Evolutionary conservation across 2,329 filamentous ascomycete species (phyloP).

Genomic region (Paradendryphiella salina): DNA sequence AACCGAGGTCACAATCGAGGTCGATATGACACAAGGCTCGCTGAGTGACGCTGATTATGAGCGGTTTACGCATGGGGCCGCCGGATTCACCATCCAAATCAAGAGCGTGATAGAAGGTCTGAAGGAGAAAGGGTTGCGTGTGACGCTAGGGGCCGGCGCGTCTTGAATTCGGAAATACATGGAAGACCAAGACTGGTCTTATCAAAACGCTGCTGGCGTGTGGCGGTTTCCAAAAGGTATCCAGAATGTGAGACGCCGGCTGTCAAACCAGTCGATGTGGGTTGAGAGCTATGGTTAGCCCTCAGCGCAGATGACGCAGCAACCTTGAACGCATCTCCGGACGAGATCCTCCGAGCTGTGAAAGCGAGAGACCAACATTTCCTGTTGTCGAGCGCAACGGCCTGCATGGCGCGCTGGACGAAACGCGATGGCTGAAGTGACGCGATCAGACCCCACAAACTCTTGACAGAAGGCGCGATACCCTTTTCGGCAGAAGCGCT

Average conservation of each 20-base stretch:
- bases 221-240: not conserved
- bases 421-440: too few species aligned
- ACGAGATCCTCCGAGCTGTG: too few species aligned
- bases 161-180: not conserved
- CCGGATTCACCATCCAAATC: slow-evolving; percentile 1
- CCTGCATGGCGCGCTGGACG: too few species aligned
- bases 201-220: too few species aligned
- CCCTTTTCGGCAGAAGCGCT: too few species aligned
- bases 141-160: not conserved
- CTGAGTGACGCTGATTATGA: slow-evolving; percentile 7
- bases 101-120: not conserved
- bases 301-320: too few species aligned
- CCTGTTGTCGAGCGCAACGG: too few species aligned
- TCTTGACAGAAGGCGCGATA: too few species aligned
- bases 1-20: slow-evolving; percentile 12
- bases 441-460: too few species aligned
- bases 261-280: not conserved
- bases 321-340: too few species aligned
- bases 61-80: slow-evolving; percentile 2
- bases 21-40: slow-evolving; percentile 8
- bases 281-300: not conserved
- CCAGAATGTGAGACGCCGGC: not conserved
- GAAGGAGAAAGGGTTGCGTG: slow-evolving; percentile 2
- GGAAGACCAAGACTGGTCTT: not conserved
- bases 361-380: too few species aligned